Evolutionary conservation across 2,329 filamentous ascomycete genomes (phyloP).

Genomic region (Penicillium sp.): DNA sequence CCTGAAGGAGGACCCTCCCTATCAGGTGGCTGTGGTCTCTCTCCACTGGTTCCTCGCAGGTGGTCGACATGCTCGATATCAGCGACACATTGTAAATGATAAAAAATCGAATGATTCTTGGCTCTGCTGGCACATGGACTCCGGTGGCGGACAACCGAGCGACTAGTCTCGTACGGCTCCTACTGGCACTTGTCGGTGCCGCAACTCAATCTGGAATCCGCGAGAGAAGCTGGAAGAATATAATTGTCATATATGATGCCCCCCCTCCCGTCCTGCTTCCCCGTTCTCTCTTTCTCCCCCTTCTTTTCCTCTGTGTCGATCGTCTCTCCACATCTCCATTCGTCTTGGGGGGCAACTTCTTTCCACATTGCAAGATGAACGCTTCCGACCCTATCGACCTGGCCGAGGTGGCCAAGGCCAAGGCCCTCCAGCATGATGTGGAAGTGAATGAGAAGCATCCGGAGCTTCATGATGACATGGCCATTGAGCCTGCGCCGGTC

Average conservation of each 20-base stretch:
- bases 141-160: too few species aligned
- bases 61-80: too few species aligned
- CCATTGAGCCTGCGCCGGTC: conserved; percentile 8
- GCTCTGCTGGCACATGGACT: too few species aligned
- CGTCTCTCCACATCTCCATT: background rate
- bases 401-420: conserved; percentile 21
- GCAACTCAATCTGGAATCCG: too few species aligned
- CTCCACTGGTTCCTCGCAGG: too few species aligned
- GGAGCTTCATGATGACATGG: conserved; percentile 5
- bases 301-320: background rate
- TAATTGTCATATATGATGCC: too few species aligned
- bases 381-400: conserved; percentile 22
- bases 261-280: background rate
- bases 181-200: too few species aligned
- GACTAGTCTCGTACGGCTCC: too few species aligned
- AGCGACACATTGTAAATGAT: too few species aligned
- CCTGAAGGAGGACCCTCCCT: background rate
- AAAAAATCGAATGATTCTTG: too few species aligned
- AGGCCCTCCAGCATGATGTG: conserved; percentile 15
- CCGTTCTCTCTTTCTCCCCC: background rate
- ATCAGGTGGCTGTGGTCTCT: background rate
- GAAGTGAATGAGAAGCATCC: conserved; percentile 11
- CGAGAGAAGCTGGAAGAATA: too few species aligned
- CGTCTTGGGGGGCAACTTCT: background rate
- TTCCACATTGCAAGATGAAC: conserved; percentile 16